Base-by-base conservation (phyloP, 345 rosid genomes). In the Arabidopsis suecica region DNA sequence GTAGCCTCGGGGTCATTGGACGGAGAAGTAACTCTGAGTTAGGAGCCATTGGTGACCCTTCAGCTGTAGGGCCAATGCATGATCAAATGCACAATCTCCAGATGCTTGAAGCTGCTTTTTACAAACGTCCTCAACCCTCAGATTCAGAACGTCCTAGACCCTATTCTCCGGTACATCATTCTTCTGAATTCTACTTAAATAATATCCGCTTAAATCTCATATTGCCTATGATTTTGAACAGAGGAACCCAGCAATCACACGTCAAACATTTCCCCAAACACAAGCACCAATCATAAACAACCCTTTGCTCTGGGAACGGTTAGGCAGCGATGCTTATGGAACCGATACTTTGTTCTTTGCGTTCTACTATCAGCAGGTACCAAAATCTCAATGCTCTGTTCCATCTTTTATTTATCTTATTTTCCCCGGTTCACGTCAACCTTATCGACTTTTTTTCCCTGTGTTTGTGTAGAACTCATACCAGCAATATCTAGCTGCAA, bases 351-450 rank as follows among this genome's bases (percentile, higher is more conserved):
- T 96, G 84, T 93, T 96, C 88, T 93, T 90, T 78, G 89, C 99
- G 23, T 96, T 96, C 71, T 93, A 96, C 61, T 88, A 89, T 76
- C 98, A 96, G 78, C 99, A 91, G 99, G 99, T 96, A 66, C 70
- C 51, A 61, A 57, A 63, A 44, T 37, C 37, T 48, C 32, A 18
- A 60, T 32, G 22, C 58, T 38, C 47, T 57, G 71, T 38, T 49
- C 56, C 10, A 36, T 68, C 22, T 34, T 22, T 53, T 23, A 56
- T 30, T 65, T 22, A 33, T 66, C 25, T 12, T 23, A 3, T 14
- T 5, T 9, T 23, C 41, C 6, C 14, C 45, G 5, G 12, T 23
- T 49, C 6, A 10, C 38, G 5, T 16, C n/a, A 8, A 62, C 59
- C 61, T 42, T 44, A 34, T 4, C 18, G 7, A 28, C 33, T 12